Evolutionary conservation across 306 rosid genomes (phyloP), one percentile per base, ranked within the genome.

Genomic region (Medicago lupulina): DNA sequence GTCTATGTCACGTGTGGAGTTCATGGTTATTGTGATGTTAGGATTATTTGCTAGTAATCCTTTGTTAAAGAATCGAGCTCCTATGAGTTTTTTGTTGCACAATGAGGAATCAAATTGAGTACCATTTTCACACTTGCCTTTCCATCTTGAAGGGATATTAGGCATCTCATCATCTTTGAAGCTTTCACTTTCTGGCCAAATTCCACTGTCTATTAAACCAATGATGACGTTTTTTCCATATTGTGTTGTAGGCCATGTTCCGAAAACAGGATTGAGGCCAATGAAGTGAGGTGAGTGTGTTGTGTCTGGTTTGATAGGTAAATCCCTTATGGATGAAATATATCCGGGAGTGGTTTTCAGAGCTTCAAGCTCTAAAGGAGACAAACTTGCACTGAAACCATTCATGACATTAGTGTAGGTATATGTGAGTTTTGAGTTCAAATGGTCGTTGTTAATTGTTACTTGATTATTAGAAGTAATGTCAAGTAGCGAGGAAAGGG

Each of bases 61-160:
- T 83, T 74, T 86, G 89, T 89, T 93, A 18, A 91, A 93, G 85
- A 83, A 88, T 12, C 83, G 57, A 7, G 97, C 98, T 18, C 98
- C 97, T 2, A 91, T 86, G 79, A 93, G 91, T 76, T 93, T 93
- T 70, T 87, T 91, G 90, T 91, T 93, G 76, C 97, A 93, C 50
- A 82, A 7, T 0, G 93, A 87, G 0, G 87, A 54, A 66, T 57
- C 76, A 87, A 90, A 90, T 44, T 86, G 78, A 53, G 74, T 67
- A 9, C 87, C 86, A 3, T 46, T 70, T 44, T 86, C 88, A 36
- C 98, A 93, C 62, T 75, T 63, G 1, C 98, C 98, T 81, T 83
- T 89, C 97, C 97, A 91, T 46, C 89, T n/a, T 21, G 88, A 68
- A 16, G 97, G 97, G 21, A 87, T 36, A 28, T 82, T 69, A 7